Evolutionary conservation across 345 rosid species (phyloP), one percentile per base, ranked within the genome.

Genomic region (Acer yangbiense): DNA sequence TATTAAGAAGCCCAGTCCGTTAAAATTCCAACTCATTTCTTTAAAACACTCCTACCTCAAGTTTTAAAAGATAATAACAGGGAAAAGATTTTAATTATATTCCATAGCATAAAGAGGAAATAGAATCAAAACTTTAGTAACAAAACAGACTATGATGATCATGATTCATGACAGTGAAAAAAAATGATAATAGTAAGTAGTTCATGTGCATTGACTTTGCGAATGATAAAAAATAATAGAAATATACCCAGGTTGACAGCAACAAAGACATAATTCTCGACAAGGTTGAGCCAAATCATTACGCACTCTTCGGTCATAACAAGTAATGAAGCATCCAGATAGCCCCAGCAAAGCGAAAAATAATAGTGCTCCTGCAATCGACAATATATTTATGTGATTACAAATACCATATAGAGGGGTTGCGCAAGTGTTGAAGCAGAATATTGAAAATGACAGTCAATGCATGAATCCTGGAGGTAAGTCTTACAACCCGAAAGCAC

Each of bases 261-360:
- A 94, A 80, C 99, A 94, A 43, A 94, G 94, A 78, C 99, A 97
- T 81, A 97, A 85, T 86, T 97, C 98, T 82, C 98, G 90, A 84
- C 98, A 97, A 65, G 98, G 99, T 81, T 91, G 99, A 74, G 98
- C 98, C 88, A 94, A 86, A 85, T 93, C 98, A 88, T 78, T 94
- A 63, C 98, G 94, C 72, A 97, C 99, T 86, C 99, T 93, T 57
- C 98, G 90, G 80, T 97, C 99, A 73, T 97, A 97, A 87, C 98
- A 94, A 71, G 99, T 97, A 79, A 97, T 94, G 86, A 97, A 90
- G 89, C 99, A 97, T 72, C 99, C 98, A 64, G 98, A 94, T 71
- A 97, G 86, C 76, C 99, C 99, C 95, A 97, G 88, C 85, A 97
- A 87, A 82, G 99, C 98, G 76, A 97, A 94, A 83, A 97, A 94